Percentiles rank a stretch among this genome's conserved stretches.
phyloP scores from a whole-genome alignment of 495 filamentous ascomycete species.

The Corynascus novoguineensis region DNA sequence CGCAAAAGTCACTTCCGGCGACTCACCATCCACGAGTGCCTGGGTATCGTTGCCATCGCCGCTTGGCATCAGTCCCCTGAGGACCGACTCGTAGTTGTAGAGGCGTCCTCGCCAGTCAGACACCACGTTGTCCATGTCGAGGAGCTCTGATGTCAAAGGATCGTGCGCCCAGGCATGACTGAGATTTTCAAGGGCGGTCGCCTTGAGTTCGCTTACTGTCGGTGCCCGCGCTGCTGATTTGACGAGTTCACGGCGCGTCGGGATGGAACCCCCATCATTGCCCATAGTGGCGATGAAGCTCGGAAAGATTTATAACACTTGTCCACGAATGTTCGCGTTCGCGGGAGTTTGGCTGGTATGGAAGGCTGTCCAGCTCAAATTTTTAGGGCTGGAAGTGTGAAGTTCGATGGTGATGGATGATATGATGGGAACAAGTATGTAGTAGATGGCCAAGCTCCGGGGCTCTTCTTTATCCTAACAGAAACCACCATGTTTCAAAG shows the following conservation, averaged over 20 bases:
- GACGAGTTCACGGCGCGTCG: slow-evolving; percentile 91
- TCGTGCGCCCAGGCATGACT: slow-evolving; percentile 81
- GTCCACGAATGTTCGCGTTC: background rate
- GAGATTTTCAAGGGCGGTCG: slow-evolving; percentile 73
- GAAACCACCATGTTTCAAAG: no score
- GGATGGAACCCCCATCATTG: slow-evolving; percentile 88
- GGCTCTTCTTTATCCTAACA: no score
- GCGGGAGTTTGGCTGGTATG: background rate
- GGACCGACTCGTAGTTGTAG: slow-evolving; percentile 90
- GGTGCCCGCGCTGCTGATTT: slow-evolving; percentile 75
- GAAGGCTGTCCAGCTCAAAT: no score
- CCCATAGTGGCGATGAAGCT: slow-evolving; percentile 56
- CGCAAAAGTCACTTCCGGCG: slow-evolving; percentile 55
- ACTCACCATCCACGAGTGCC: slow-evolving; percentile 23
- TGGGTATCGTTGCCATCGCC: slow-evolving; percentile 24
- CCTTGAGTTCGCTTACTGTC: slow-evolving; percentile 85
- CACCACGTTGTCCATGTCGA: slow-evolving; percentile 66
- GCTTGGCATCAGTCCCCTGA: slow-evolving; percentile 72
- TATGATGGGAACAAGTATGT: no score
- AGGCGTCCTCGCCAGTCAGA: slow-evolving; percentile 80
- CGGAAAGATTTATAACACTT: background rate
- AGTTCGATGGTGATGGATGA: no score
- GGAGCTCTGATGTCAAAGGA: slow-evolving; percentile 70
- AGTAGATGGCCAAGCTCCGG: no score
- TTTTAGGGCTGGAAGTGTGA: no score